These are phyloP conservation scores for Penicillium sp. DNA, from an alignment of 2,329 filamentous ascomycete genomes.

Conservation along the genomic window DNA sequence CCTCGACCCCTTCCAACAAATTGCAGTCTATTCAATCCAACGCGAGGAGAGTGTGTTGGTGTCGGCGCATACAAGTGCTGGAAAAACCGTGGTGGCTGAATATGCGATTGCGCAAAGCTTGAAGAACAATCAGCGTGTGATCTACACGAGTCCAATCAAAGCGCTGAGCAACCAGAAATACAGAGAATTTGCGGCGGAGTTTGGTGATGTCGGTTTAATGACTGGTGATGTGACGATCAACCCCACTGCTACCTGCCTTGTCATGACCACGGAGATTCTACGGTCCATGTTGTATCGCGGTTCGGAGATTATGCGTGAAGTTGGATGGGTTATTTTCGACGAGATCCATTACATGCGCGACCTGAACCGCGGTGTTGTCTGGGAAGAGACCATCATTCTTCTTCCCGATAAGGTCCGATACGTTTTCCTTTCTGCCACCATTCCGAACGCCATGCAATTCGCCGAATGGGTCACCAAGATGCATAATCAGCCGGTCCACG, in stretches of 20 bases:
- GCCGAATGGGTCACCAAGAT: conserved; percentile 99
- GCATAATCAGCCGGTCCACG: conserved; percentile 94
- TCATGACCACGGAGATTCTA: conserved; percentile 99
- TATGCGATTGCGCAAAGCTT: conserved; percentile 97
- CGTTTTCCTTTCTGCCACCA: conserved; percentile 95
- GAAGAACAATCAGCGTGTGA: conserved; percentile 95
- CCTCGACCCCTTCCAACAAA: conserved; percentile 93
- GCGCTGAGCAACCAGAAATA: conserved; percentile 98
- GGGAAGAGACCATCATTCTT: conserved; percentile 98
- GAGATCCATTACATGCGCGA: conserved; percentile 99
- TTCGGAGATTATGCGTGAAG: conserved; percentile 98
- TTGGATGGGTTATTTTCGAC: conserved; percentile 97
- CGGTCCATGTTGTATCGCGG: conserved; percentile 97
- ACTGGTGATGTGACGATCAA: conserved; percentile 99
- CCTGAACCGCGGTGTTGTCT: conserved; percentile 82
- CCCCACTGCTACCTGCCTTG: conserved; percentile 91
- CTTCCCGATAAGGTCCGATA: conserved; percentile 98
- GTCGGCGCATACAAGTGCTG: conserved; percentile 93
- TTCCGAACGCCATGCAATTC: conserved; percentile 98
- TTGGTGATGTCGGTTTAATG: conserved; percentile 96
- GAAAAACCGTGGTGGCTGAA: conserved; percentile 96
- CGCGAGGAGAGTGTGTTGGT: conserved; percentile 94
- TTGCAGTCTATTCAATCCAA: conserved; percentile 91
- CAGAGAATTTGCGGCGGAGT: conserved; percentile 89
- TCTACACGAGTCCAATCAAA: conserved; percentile 99